Evolutionary conservation across 2,329 filamentous ascomycete genomes (phyloP).

Genomic region (Aspergillus viridinutans): DNA sequence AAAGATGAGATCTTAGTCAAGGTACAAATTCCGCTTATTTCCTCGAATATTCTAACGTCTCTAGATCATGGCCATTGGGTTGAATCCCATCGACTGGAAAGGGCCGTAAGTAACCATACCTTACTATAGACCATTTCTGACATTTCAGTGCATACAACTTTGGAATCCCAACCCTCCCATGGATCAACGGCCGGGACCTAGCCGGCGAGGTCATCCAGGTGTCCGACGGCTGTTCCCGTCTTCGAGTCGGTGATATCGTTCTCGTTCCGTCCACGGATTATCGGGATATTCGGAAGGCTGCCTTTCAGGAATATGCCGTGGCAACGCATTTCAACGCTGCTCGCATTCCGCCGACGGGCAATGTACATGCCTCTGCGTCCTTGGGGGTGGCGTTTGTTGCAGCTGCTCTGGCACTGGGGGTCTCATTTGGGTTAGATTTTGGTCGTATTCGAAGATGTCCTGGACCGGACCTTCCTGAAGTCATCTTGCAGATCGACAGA

Average conservation of each 20-base stretch:
- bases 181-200: constrained; percentile 66
- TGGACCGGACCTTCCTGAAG: constrained; percentile 57
- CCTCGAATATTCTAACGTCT: not conserved
- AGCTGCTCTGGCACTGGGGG: constrained; percentile 60
- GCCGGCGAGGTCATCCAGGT: constrained; percentile 58
- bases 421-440: constrained; percentile 68
- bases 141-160: constrained; percentile 62
- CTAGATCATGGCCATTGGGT: constrained; percentile 56
- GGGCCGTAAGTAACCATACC: constrained; percentile 52
- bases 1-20: constrained; percentile 59
- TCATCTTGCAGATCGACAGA: constrained; percentile 47
- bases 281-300: constrained; percentile 65
- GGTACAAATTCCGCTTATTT: constrained; percentile 20
- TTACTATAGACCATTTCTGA: not conserved
- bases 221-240: constrained; percentile 42
- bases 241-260: constrained; percentile 54
- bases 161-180: constrained; percentile 63
- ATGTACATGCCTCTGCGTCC: constrained; percentile 55
- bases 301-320: constrained; percentile 67
- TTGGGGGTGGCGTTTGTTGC: constrained; percentile 70
- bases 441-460: constrained; percentile 27
- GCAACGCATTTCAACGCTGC: constrained; percentile 63
- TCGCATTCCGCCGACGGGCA: constrained; percentile 53
- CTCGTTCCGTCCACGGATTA: constrained; percentile 72
- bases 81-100: constrained; percentile 77